Evolutionary conservation across 768 basidiomycete genomes (phyloP), one percentile per base, ranked within the genome.

Genomic region (Lactarius hengduanensis): DNA sequence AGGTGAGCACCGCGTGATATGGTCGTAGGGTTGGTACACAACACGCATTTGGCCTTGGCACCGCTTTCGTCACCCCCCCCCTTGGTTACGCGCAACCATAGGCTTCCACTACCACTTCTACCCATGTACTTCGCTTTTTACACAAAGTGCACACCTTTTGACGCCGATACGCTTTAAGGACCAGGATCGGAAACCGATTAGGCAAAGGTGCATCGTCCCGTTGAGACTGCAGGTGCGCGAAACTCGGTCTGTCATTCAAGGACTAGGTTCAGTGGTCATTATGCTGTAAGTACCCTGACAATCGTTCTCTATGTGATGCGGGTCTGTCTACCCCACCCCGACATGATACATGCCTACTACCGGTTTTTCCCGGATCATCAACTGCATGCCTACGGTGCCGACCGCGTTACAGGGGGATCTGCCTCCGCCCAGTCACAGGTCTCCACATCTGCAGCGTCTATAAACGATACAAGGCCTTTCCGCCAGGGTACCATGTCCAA

Each of bases 351-450:
- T n/a, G n/a, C n/a, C 20, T 45, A 45, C 20, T 16, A 26, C 8
- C 43, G 43, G 20, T 18, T 45, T 45, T 45, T 9, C 45, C 45
- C 26, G 26, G 16, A 18, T 20, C 5, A 18, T 20, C 43, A 20
- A 45, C n/a, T 47, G 45, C 26, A n/a, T 40, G 38, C 36, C 36
- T 38, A 26, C 26, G 50, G 50, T 53, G 26, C 50, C 50, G 50
- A 53, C 22, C n/a, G n/a, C 45, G n/a, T 11, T 47, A 47, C 20
- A 53, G 50, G 50, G 50, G 50, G 50, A 53, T 53, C 50, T 53
- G 50, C 50, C 50, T 53, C 50, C 50, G 50, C 50, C 15, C 26
- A 8, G 20, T 45, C 20, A 45, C 43, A 45, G 8, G 43, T 45
- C 43, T 45, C 43, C 20, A 45, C 20, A 45, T 45, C 43, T 45